Conservation (phyloP, 208 protist species). For the Lotmaria passim region DNA sequence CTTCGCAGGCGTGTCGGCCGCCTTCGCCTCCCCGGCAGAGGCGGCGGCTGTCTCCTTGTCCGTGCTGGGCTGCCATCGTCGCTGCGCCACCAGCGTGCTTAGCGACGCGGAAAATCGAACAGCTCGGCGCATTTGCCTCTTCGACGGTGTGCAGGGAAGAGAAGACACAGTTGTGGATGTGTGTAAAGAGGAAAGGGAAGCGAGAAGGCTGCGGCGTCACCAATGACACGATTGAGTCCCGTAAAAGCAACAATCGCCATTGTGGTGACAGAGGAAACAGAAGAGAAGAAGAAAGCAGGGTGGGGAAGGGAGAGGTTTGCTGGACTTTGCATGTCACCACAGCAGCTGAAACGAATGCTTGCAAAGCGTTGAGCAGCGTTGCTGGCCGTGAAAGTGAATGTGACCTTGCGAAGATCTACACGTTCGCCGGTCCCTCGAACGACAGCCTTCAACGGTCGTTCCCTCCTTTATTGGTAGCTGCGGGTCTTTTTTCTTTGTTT, state of each 20-base stretch:
- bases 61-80: constrained; percentile 18
- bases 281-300: neutral
- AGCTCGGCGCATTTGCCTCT: constrained; percentile 5
- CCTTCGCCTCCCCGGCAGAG: constrained; percentile 1
- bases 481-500: no score
- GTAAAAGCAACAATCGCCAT: no score
- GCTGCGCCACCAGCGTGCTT: constrained; percentile 1
- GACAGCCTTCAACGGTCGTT: no score
- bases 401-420: no score
- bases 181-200: neutral
- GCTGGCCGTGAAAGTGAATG: no score
- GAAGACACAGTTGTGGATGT: neutral
- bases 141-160: neutral
- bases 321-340: no score
- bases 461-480: no score
- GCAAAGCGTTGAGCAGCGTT: no score
- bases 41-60: constrained; percentile 4
- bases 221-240: no score
- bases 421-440: no score
- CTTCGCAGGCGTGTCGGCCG: neutral
- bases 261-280: neutral
- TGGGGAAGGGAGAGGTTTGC: neutral
- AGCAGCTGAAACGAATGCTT: no score
- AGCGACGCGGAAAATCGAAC: neutral
- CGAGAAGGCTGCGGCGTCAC: neutral